Evolutionary conservation across 495 filamentous ascomycete species (phyloP).

Genomic region (Staphylotrichum longicolle): DNA sequence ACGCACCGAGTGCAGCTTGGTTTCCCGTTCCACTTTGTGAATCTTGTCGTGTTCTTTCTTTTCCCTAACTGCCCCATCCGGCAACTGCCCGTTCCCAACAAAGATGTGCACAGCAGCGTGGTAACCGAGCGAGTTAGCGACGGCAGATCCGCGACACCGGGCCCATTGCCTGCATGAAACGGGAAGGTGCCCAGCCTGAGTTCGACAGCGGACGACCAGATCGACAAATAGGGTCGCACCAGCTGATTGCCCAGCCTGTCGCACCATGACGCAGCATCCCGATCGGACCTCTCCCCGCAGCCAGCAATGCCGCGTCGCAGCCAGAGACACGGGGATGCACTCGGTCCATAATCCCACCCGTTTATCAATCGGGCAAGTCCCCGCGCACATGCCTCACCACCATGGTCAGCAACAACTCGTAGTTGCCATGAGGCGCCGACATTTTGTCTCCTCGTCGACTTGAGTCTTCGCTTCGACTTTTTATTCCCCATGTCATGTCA

Average conservation of each 20-base stretch:
- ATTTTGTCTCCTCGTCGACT: not conserved
- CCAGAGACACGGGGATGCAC: not conserved
- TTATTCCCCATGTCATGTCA: slow-evolving; percentile 4
- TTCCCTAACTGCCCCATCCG: not conserved
- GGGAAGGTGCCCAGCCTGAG: slow-evolving; percentile 8
- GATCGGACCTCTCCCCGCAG: no score
- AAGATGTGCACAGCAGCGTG: not conserved
- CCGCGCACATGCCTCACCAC: not conserved
- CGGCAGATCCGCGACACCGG: slow-evolving; percentile 3
- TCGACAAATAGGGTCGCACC: slow-evolving; percentile 1
- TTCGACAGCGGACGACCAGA: not conserved
- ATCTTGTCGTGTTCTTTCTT: no score
- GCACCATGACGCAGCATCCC: slow-evolving; percentile 11
- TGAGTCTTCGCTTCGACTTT: not conserved
- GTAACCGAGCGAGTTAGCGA: no score
- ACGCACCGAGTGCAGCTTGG: no score
- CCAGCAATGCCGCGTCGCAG: no score
- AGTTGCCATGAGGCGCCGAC: not conserved
- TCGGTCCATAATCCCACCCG: not conserved
- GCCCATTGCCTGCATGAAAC: not conserved
- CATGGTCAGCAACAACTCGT: not conserved
- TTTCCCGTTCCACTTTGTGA: no score
- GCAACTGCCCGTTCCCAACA: not conserved
- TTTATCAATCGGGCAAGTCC: not conserved
- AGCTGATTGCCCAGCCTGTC: not conserved